These are phyloP conservation scores for Brassica hybrid DNA, from an alignment of 441 rosid genomes.

Conservation along the genomic window DNA sequence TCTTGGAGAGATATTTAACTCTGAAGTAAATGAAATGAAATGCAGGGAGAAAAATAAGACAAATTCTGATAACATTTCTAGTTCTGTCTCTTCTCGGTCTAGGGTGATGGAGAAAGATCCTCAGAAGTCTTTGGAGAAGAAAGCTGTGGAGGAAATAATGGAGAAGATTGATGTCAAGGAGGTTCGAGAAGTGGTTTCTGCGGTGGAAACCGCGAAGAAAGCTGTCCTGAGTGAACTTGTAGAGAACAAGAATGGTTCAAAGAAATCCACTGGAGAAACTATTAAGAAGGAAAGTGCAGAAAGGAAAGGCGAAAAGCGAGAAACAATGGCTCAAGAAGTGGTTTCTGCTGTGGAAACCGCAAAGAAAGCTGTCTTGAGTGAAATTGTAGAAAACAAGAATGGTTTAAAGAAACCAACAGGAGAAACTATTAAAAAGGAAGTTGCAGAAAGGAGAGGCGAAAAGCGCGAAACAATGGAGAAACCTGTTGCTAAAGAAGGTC, in stretches of 20 bases:
- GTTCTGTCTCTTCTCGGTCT: constrained; percentile 19
- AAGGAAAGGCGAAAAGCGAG: constrained; percentile 9
- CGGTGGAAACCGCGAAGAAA: constrained; percentile 31
- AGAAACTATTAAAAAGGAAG: constrained; percentile 16
- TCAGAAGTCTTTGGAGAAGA: constrained; percentile 32
- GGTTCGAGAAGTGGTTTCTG: constrained; percentile 26
- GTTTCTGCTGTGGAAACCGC: constrained; percentile 13
- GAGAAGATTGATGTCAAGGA: constrained; percentile 28
- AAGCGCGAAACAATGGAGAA: constrained; percentile 3
- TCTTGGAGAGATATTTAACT: neutral
- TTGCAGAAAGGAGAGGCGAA: neutral
- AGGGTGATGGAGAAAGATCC: constrained; percentile 23
- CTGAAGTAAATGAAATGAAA: constrained; percentile 17
- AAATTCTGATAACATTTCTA: constrained; percentile 40
- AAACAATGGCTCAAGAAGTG: constrained; percentile 25
- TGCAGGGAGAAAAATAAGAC: constrained; percentile 64
- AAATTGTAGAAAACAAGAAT: constrained; percentile 43
- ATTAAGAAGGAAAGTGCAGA: constrained; percentile 7
- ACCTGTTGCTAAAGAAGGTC: neutral
- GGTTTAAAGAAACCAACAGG: constrained; percentile 4
- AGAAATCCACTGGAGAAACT: constrained; percentile 8
- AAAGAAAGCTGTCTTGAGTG: constrained; percentile 44
- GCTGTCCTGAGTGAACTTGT: constrained; percentile 43
- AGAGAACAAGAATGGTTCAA: constrained; percentile 38
- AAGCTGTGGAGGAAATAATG: constrained; percentile 22